Base-by-base conservation (phyloP, 371 early-diverging fungal species). In the Mortierella sp. region DNA sequence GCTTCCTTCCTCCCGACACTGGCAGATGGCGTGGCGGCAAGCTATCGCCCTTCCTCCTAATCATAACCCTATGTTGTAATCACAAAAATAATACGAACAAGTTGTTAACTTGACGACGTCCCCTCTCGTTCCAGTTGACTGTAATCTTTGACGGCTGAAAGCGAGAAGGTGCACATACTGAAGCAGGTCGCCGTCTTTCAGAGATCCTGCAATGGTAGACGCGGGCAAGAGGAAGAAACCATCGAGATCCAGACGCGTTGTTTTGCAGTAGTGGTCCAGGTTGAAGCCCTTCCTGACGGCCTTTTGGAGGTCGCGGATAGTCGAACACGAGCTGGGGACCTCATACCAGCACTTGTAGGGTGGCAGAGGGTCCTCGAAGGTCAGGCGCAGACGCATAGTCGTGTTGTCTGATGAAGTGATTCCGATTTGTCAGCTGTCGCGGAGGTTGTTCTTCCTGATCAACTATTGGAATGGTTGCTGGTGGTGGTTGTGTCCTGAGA, bases 271-370 rank as follows among this genome's bases (percentile, higher is more conserved):
- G n/a, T 71, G 39, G 26, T 71, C 48, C 29, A 85, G 63, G 10
- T 63, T 53, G 45, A 85, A 85, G n/a, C 78, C 81, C 19, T 80
- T 80, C 39, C 71, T 58, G 69, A 85, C 80, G 16, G 69, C 47
- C 53, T 40, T 61, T 63, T 79, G 80, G 9, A 85, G 70, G 66
- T 85, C 85, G 10, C 39, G 72, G 50, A 85, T 68, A 26, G 79
- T 79, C 14, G 69, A 52, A 39, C 76, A 77, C 24, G 77, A 69
- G 16, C 52, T 50, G 13, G 78, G 77, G 2, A 85, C 65, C 64
- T 85, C 80, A 39, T 71, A 80, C 85, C 85, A 85, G 58, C 85
- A 85, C 63, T 64, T 77, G 78, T 85, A 85, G 8, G 75, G 66
- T 7, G 85, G 78, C 44, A 85, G 43, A 3, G 85, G 85, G 9